phyloP scores from a whole-genome alignment of 2,329 filamentous ascomycete genomes.

The Sclerotinia minor region DNA sequence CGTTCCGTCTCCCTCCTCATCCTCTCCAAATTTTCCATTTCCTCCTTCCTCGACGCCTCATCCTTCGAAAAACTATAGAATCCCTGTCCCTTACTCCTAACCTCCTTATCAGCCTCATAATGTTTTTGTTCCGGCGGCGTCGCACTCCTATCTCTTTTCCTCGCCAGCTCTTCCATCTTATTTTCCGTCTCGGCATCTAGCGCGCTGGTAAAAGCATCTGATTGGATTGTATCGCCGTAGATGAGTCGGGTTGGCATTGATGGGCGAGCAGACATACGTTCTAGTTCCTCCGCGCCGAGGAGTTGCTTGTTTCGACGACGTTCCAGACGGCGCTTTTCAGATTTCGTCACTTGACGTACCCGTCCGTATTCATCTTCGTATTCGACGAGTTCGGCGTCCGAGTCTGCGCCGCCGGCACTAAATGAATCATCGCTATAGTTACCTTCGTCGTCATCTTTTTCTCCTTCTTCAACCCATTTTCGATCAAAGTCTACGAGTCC shows the following conservation, averaged over 20 bases:
- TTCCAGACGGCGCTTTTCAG: constrained; percentile 65
- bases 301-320: constrained; percentile 54
- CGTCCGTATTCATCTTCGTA: constrained; percentile 92
- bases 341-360: constrained; percentile 68
- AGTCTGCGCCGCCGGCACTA: constrained; percentile 45
- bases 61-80: constrained; percentile 89
- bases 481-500: constrained; percentile 89
- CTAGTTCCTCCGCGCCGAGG: constrained; percentile 60
- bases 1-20: constrained; percentile 66
- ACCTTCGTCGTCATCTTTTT: constrained; percentile 41
- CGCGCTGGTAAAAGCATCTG: constrained; percentile 64
- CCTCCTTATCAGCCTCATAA: constrained; percentile 82
- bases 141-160: constrained; percentile 72
- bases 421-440: constrained; percentile 19
- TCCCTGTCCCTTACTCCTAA: constrained; percentile 82
- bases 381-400: constrained; percentile 66
- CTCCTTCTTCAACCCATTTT: constrained; percentile 76
- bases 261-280: constrained; percentile 68
- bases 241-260: constrained; percentile 70
- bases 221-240: constrained; percentile 81
- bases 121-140: constrained; percentile 80
- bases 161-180: constrained; percentile 76
- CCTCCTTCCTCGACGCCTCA: constrained; percentile 59
- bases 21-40: constrained; percentile 75
- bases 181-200: constrained; percentile 62